Evolutionary conservation across 495 filamentous ascomycete genomes (phyloP).

Genomic region (Aspergillus wentii): DNA sequence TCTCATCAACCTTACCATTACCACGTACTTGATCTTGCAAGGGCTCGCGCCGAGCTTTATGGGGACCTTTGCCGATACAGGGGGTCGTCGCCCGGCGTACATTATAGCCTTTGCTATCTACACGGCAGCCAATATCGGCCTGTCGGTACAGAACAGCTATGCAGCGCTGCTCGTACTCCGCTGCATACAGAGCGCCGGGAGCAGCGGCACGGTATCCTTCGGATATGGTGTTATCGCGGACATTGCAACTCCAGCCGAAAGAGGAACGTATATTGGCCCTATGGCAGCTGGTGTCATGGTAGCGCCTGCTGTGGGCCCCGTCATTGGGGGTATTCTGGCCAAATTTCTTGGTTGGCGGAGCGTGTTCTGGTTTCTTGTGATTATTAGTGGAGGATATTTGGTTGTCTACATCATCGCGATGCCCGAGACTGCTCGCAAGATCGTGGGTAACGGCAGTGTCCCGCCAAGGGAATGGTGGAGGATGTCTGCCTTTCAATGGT

Average conservation of each 20-base stretch:
- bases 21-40: conserved; percentile 61
- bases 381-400: conserved; percentile 24
- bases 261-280: conserved; percentile 55
- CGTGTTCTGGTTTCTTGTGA: conserved; percentile 43
- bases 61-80: conserved; percentile 56
- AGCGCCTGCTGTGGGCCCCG: conserved; percentile 30
- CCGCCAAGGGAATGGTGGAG: conserved; percentile 26
- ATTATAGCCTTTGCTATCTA: conserved; percentile 56
- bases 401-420: conserved; percentile 46
- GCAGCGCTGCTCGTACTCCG: conserved; percentile 56
- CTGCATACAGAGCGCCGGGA: conserved; percentile 59
- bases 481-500: conserved; percentile 34
- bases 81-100: conserved; percentile 56
- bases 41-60: conserved; percentile 54
- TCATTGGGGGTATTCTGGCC: conserved; percentile 35
- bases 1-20: conserved; percentile 64
- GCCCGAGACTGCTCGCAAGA: conserved; percentile 64
- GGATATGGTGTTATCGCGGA: conserved; percentile 59
- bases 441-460: conserved; percentile 62
- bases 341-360: conserved; percentile 33
- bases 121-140: conserved; percentile 56
- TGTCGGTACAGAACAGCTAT: conserved; percentile 57
- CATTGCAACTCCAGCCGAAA: conserved; percentile 50
- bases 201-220: conserved; percentile 46
- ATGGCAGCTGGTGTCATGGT: conserved; percentile 22